phyloP scores from a whole-genome alignment of 2,329 filamentous ascomycete genomes.

The Botrytis fragariae region DNA sequence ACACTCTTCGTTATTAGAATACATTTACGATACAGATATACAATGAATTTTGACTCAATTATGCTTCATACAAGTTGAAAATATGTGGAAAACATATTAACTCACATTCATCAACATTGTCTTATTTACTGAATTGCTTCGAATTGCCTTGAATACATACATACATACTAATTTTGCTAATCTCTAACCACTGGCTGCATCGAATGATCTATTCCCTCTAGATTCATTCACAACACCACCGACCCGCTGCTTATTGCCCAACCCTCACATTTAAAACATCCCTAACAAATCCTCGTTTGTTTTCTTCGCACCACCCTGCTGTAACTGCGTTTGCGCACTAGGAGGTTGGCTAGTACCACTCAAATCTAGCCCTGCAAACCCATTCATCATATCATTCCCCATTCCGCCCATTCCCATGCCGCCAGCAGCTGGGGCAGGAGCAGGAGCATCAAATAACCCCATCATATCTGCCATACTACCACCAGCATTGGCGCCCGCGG shows the following conservation, averaged over 20 bases:
- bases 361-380: slow-evolving; percentile 79
- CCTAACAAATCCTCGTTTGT: slow-evolving; percentile 58
- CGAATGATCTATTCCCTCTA: neutral
- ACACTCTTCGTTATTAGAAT: neutral
- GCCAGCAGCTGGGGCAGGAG: slow-evolving; percentile 33
- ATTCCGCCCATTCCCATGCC: slow-evolving; percentile 23
- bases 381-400: slow-evolving; percentile 58
- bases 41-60: neutral
- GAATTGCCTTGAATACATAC: slow-evolving; percentile 10
- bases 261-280: slow-evolving; percentile 46
- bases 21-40: neutral
- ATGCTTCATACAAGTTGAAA: neutral
- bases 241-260: neutral
- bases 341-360: slow-evolving; percentile 62
- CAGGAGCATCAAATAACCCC: slow-evolving; percentile 56
- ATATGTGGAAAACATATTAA: neutral
- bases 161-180: slow-evolving; percentile 9
- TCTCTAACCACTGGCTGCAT: neutral
- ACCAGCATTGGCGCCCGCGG: slow-evolving; percentile 38
- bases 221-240: neutral
- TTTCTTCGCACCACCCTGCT: slow-evolving; percentile 46
- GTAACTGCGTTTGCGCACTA: slow-evolving; percentile 59
- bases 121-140: neutral
- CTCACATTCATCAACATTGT: neutral
- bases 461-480: slow-evolving; percentile 80